Evolutionary conservation across 208 protist genomes (phyloP).

Genomic region (Trypanosoma lewisi): DNA sequence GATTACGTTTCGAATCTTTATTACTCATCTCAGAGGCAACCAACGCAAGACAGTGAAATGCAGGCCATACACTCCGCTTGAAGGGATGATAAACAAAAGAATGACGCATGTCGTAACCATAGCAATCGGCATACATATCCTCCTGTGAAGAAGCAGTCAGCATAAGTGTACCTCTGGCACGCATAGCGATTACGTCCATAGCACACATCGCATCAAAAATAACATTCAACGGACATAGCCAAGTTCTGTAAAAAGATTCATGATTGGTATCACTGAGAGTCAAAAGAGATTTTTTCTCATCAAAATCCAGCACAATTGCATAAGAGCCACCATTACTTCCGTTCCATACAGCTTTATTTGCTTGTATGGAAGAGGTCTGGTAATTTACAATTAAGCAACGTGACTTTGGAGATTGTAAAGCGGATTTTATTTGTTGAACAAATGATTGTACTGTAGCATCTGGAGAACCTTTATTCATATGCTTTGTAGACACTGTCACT

Average conservation of each 20-base stretch:
- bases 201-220: slow-evolving; percentile 62
- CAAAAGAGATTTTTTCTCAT: slow-evolving; percentile 52
- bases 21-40: slow-evolving; percentile 85
- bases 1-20: slow-evolving; percentile 46
- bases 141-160: slow-evolving; percentile 54
- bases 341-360: slow-evolving; percentile 68
- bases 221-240: slow-evolving; percentile 55
- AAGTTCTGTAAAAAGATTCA: slow-evolving; percentile 72
- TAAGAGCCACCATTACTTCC: slow-evolving; percentile 76
- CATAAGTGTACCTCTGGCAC: slow-evolving; percentile 70
- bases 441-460: slow-evolving; percentile 44
- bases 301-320: slow-evolving; percentile 78
- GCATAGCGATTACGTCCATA: slow-evolving; percentile 51
- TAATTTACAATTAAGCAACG: slow-evolving; percentile 81
- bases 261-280: slow-evolving; percentile 65
- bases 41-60: slow-evolving; percentile 77
- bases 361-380: slow-evolving; percentile 47
- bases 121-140: slow-evolving; percentile 58
- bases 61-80: slow-evolving; percentile 78
- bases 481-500: slow-evolving; percentile 46
- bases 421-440: slow-evolving; percentile 43
- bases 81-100: slow-evolving; percentile 88
- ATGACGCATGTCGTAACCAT: slow-evolving; percentile 82
- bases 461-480: slow-evolving; percentile 59
- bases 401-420: slow-evolving; percentile 36